Percentiles rank a stretch among this genome's conserved stretches.
These are phyloP conservation scores for Skeletonema marinoi DNA, from an alignment of 108 stramenopile genomes.

Conservation along the genomic window DNA sequence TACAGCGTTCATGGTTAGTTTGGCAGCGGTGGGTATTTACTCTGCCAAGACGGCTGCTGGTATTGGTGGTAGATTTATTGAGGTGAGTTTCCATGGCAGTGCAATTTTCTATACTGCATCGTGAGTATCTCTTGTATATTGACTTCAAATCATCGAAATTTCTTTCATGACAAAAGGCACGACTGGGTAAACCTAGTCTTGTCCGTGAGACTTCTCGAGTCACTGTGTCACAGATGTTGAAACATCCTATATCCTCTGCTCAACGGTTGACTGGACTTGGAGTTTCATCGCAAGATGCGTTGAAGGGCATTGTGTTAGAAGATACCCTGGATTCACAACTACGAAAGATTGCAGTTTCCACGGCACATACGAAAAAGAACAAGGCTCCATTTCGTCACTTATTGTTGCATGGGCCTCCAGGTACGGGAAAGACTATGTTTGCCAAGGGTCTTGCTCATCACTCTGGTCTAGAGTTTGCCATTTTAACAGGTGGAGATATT, in stretches of 20 bases:
- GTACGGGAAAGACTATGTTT: conserved; percentile 99
- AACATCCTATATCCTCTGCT: conserved; percentile 54
- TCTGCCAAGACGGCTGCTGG: conserved; percentile 89
- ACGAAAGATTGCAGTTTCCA: conserved; percentile 91
- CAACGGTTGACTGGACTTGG: conserved; percentile 76
- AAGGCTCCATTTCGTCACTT: conserved; percentile 98
- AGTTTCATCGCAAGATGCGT: conserved; percentile 75
- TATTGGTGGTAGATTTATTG: conserved; percentile 92
- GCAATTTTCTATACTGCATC: not conserved
- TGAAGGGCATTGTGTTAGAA: conserved; percentile 96
- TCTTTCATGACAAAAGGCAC: conserved; percentile 37
- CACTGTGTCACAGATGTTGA: conserved; percentile 61
- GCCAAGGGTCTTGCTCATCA: conserved; percentile 94
- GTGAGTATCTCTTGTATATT: not conserved
- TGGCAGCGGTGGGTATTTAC: conserved; percentile 92
- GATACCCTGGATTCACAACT: conserved; percentile 84
- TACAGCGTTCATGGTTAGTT: conserved; percentile 90
- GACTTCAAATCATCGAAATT: not conserved
- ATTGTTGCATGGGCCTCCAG: conserved; percentile 97
- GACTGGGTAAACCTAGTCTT: conserved; percentile 95
- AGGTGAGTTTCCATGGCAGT: conserved; percentile 42
- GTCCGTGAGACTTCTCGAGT: conserved; percentile 95
- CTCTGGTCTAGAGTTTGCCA: conserved; percentile 97
- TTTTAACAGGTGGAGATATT: conserved; percentile 99
- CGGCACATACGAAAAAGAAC: conserved; percentile 97